These are phyloP conservation scores for Neopestalotiopsis sp. DNA, from an alignment of 2,329 filamentous ascomycete species.

Conservation along the genomic window DNA sequence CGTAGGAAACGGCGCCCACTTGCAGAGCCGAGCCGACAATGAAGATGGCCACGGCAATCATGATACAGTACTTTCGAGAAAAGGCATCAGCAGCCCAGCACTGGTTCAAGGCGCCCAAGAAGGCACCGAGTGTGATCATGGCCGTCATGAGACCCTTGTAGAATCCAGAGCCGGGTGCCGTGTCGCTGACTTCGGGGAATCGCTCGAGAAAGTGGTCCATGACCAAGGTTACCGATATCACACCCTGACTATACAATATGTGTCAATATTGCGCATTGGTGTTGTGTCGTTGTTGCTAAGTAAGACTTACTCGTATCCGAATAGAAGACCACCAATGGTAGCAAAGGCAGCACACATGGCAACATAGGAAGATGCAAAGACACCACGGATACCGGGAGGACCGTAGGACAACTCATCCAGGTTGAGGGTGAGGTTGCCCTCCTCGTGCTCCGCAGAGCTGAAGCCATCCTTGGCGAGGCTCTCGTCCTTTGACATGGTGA, in stretches of 20 bases:
- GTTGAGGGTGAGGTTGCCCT: conserved; percentile 15
- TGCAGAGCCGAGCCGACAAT: conserved; percentile 51
- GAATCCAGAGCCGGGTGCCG: conserved; percentile 51
- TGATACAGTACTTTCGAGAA: conserved; percentile 58
- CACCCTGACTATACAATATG: conserved; percentile 44
- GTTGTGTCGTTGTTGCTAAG: neutral
- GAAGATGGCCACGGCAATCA: conserved; percentile 51
- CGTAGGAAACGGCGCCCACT: conserved; percentile 51
- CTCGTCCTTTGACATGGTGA: conserved; percentile 6
- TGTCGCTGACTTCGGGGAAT: conserved; percentile 53
- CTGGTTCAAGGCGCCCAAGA: conserved; percentile 54
- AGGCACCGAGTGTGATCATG: conserved; percentile 61
- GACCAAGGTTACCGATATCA: conserved; percentile 58
- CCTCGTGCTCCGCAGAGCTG: conserved; percentile 15
- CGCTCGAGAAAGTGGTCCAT: conserved; percentile 56
- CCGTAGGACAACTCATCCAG: conserved; percentile 20
- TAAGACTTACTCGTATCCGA: conserved; percentile 19
- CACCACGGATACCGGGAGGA: conserved; percentile 18
- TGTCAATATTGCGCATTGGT: neutral
- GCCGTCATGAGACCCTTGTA: conserved; percentile 34
- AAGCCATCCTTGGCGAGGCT: neutral
- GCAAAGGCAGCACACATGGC: conserved; percentile 20
- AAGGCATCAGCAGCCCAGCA: conserved; percentile 58
- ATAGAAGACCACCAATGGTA: conserved; percentile 19
- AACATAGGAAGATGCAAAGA: conserved; percentile 21